Evolutionary conservation across 2,329 filamentous ascomycete genomes (phyloP).

Genomic region (Colletotrichum eleusines): DNA sequence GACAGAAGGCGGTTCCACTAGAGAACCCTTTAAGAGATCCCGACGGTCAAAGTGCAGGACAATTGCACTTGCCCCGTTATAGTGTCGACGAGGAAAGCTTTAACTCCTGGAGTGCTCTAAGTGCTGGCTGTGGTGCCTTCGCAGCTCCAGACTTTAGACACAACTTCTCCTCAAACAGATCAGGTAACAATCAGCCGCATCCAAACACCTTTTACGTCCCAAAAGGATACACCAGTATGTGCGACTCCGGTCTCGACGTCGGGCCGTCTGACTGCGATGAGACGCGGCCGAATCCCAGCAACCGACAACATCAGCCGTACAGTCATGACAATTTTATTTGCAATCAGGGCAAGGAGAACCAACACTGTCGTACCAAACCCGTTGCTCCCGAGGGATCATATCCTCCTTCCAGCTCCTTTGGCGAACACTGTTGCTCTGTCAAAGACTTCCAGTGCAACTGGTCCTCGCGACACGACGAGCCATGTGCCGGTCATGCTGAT

Average conservation of each 20-base stretch:
- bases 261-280: background rate
- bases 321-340: background rate
- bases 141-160: background rate
- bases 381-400: background rate
- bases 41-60: conserved; percentile 25
- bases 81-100: conserved; percentile 35
- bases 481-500: background rate
- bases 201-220: background rate
- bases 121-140: conserved; percentile 1
- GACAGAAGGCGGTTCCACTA: conserved; percentile 35
- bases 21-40: conserved; percentile 31
- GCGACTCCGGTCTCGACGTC: background rate
- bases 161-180: background rate
- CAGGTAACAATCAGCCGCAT: background rate
- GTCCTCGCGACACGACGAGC: background rate
- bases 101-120: conserved; percentile 30
- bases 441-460: background rate
- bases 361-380: background rate
- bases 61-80: background rate
- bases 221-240: background rate
- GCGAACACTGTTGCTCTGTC: background rate
- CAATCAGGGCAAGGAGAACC: conserved; percentile 32
- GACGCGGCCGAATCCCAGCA: background rate
- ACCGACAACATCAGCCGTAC: conserved; percentile 7
- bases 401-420: background rate